Conservation (phyloP, 805 yeast genomes). For the Candida namnaoensis region DNA sequence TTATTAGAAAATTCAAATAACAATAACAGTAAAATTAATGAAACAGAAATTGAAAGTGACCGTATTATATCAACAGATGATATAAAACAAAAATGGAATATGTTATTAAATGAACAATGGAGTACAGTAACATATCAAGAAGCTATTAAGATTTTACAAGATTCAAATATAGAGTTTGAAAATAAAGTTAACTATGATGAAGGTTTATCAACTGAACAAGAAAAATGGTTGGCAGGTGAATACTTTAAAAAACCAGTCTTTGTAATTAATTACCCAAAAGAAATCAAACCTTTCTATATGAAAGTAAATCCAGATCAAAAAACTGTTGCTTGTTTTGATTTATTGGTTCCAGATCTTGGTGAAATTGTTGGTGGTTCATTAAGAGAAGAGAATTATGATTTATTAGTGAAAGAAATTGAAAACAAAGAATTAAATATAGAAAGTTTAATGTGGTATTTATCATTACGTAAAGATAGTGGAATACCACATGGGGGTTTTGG, state of each 20-base stretch:
- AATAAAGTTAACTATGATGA: conserved; percentile 60
- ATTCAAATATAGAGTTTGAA: conserved; percentile 24
- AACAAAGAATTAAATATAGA: conserved; percentile 43
- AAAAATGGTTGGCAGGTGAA: conserved; percentile 77
- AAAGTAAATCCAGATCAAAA: conserved; percentile 33
- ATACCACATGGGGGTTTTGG: conserved; percentile 98
- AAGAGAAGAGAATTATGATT: conserved; percentile 61
- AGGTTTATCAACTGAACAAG: conserved; percentile 75
- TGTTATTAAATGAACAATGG: conserved; percentile 47
- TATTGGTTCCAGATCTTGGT: conserved; percentile 85
- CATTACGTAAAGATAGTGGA: conserved; percentile 66
- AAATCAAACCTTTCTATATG: conserved; percentile 90
- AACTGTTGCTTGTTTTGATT: conserved; percentile 87
- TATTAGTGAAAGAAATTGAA: conserved; percentile 40
- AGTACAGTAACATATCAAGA: conserved; percentile 63
- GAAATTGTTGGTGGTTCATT: conserved; percentile 93
- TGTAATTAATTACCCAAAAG: conserved; percentile 79
- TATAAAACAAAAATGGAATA: conserved; percentile 44
- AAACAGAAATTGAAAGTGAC: conserved; percentile 13
- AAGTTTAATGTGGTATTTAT: conserved; percentile 71
- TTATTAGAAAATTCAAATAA: too few species aligned
- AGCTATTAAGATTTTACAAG: conserved; percentile 50
- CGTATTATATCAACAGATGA: conserved; percentile 20
- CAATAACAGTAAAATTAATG: too few species aligned
- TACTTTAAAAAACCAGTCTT: conserved; percentile 70